Conservation (phyloP, 1,284 basidiomycete species). For the Neolentinus lepideus region DNA sequence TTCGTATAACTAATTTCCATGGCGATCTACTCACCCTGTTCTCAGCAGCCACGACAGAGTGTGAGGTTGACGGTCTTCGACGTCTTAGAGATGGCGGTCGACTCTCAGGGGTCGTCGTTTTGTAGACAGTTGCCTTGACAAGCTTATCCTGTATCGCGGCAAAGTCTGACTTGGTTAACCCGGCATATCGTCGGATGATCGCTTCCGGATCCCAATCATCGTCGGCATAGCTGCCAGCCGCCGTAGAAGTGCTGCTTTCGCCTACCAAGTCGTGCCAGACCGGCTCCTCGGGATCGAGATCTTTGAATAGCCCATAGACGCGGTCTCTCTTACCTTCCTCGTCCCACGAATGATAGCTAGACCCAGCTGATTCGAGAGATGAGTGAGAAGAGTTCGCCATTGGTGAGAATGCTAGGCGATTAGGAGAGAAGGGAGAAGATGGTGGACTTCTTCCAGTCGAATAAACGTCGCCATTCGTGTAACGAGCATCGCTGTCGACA, state of each 20-base stretch:
- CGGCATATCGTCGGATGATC: slow-evolving; percentile 52
- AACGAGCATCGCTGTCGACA: slow-evolving; percentile 25
- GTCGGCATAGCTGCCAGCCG: slow-evolving; percentile 38
- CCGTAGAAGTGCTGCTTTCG: slow-evolving; percentile 38
- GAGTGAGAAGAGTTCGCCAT: slow-evolving; percentile 68
- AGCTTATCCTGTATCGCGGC: slow-evolving; percentile 66
- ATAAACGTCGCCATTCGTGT: slow-evolving; percentile 28
- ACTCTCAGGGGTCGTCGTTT: slow-evolving; percentile 46
- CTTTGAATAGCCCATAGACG: slow-evolving; percentile 42
- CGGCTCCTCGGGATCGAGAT: slow-evolving; percentile 36
- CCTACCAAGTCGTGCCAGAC: slow-evolving; percentile 53
- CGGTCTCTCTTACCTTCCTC: slow-evolving; percentile 46
- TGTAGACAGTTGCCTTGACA: slow-evolving; percentile 49
- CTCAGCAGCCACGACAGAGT: slow-evolving; percentile 61
- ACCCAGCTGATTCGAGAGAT: slow-evolving; percentile 70
- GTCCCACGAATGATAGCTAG: slow-evolving; percentile 78
- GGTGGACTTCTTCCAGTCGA: slow-evolving; percentile 47
- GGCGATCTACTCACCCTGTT: slow-evolving; percentile 35
- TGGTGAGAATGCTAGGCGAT: slow-evolving; percentile 53
- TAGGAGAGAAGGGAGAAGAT: slow-evolving; percentile 43
- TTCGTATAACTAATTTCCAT: slow-evolving; percentile 6
- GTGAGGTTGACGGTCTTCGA: slow-evolving; percentile 66
- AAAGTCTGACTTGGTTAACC: slow-evolving; percentile 64
- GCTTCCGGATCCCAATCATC: slow-evolving; percentile 59
- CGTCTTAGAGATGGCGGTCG: slow-evolving; percentile 43